Percentiles rank a stretch among this genome's conserved stretches.
Evolutionary conservation across 371 early-diverging fungal genomes (phyloP).

Genomic region (Saksenaea vasiformis): DNA sequence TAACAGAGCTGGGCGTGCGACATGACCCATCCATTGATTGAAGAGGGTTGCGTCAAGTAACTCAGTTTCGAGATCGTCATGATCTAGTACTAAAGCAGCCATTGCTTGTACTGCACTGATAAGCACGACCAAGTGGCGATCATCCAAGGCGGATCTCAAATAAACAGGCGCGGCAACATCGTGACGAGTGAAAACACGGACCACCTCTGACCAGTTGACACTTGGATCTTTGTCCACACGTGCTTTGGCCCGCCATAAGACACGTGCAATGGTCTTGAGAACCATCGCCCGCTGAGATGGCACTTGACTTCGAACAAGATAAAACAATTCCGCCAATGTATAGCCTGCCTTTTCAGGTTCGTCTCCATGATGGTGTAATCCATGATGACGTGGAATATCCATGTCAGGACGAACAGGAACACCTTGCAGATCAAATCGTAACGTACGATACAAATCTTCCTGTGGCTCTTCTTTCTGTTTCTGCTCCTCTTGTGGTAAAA

Average conservation of each 20-base stretch:
- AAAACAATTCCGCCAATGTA: constrained; percentile 80
- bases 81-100: constrained; percentile 40
- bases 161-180: constrained; percentile 48
- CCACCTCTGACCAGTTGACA: constrained; percentile 27
- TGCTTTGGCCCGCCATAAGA: constrained; percentile 56
- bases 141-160: constrained; percentile 68
- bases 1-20: constrained; percentile 8
- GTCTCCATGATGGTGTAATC: constrained; percentile 89
- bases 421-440: constrained; percentile 83
- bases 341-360: constrained; percentile 86
- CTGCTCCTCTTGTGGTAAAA: constrained; percentile 13
- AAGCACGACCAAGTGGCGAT: constrained; percentile 60
- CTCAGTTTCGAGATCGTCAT: constrained; percentile 22
- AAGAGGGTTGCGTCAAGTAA: constrained; percentile 18
- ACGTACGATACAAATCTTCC: constrained; percentile 30
- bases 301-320: constrained; percentile 80
- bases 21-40: constrained; percentile 32
- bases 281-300: constrained; percentile 82
- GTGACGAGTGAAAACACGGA: constrained; percentile 37
- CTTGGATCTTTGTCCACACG: constrained; percentile 10
- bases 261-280: constrained; percentile 62
- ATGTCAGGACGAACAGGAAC: constrained; percentile 51
- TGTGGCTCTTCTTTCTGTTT: constrained; percentile 12
- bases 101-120: constrained; percentile 57
- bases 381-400: constrained; percentile 63